Evolutionary conservation across 306 rosid species (phyloP), one percentile per base, ranked within the genome.

Genomic region (Carpinus fangiana): DNA sequence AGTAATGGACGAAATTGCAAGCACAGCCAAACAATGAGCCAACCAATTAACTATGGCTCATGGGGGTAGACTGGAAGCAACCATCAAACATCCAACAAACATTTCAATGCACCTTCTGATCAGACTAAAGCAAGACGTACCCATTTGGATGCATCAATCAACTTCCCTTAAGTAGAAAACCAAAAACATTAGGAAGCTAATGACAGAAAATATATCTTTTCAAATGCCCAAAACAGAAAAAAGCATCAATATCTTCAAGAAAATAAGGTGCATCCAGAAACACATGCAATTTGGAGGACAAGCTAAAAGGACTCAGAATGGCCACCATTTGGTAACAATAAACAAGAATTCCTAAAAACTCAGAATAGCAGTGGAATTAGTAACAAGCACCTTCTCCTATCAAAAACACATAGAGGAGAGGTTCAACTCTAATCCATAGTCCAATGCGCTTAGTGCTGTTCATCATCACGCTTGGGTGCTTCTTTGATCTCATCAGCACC

Each of bases 401-500:
- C 54, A 81, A 88, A 94, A 89, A 91, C 90, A 89, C 88, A 86
- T 77, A 55, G 88, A 77, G 94, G 95, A 90, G 94, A 91, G 90
- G 89, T 78, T 77, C 84, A 82, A 84, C 71, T 84, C 88, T 90
- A 87, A 85, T 66, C 64, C 46, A 81, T 73, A 77, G 86, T 54
- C 82, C 74, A 73, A 12, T 70, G 57, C 48, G 45, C 89, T 90
- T 80, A 82, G 88, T 92, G 88, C 86, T 93, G 88, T 56, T 93
- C 96, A 12, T 85, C 88, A 7, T 87, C 91, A 0, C 72, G 75
- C 84, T 92, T 92, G 16, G 97, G 84, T 45, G 97, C 91, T 88
- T 93, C 98, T 90, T 96, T 93, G 73, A 96, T 93, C 86, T 96
- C 99, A 76, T 96, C 99, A 1, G 94, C 92, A 12, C 93, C 99